Evolutionary conservation across 2,329 filamentous ascomycete species (phyloP), one percentile per base, ranked within the genome.

Genomic region (Cadophora gregata): DNA sequence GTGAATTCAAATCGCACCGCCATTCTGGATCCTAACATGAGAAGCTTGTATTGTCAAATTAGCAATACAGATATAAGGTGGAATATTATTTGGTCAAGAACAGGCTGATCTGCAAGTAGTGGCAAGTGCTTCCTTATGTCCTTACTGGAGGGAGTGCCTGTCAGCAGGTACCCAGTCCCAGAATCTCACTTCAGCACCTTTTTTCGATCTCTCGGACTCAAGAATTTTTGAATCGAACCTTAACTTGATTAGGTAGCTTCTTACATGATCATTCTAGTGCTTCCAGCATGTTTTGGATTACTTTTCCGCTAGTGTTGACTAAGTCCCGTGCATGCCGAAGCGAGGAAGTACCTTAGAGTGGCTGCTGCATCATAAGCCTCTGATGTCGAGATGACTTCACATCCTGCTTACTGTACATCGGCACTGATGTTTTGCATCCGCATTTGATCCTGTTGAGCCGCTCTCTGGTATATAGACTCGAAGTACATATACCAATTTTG

Each of bases 101-200:
- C 36, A 33, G 36, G 16, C 12, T 16, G 36, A 16, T 38, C 6
- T 12, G 36, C 3, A 38, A 38, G 36, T 38, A 3, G 6, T 38
- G 3, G 36, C 36, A 16, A 38, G 36, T 14, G 36, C 12, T 38
- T 4, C 10, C 10, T 33, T 5, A 5, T 33, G 10, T 5, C 31
- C 31, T 33, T 33, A 10, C 31, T 6, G 31, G 5, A 5, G 10
- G 31, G 5, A 5, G 31, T 33, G 31, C 31, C 31, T 50, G 47
- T 50, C 47, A 50, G 21, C 47, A 27, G 10, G 5, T 33, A 33
- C 31, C 5, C n/a, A 24, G 27, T 16, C 27, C 48, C 48, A 51
- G 16, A 24, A 51, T 51, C 48, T 51, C 48, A 51, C 48, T 51
- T 51, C 48, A 51, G 48, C 48, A 27, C 48, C 48, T 29, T 29